These are phyloP conservation scores for Cordyceps cateniannulata DNA, from an alignment of 2,329 filamentous ascomycete species.

Conservation along the genomic window DNA sequence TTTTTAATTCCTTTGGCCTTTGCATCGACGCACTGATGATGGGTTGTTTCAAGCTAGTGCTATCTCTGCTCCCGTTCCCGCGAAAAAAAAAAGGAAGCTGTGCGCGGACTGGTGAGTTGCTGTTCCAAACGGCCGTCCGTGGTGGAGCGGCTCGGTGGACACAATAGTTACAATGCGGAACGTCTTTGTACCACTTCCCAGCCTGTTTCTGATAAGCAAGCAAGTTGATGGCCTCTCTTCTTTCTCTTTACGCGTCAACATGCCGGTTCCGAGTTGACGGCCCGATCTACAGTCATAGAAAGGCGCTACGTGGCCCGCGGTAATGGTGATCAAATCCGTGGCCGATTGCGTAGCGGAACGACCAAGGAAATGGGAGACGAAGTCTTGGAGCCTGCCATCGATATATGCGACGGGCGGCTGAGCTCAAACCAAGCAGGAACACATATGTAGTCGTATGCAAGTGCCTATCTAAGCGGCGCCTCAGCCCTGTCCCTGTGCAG, in stretches of 20 bases:
- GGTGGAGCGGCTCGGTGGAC: neutral
- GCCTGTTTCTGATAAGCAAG: neutral
- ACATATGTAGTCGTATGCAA: too few relatives aligned
- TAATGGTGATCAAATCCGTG: too few relatives aligned
- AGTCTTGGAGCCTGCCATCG: too few relatives aligned
- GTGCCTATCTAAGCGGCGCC: neutral
- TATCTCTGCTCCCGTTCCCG: neutral
- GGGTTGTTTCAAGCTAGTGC: neutral
- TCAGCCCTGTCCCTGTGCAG: conserved; percentile 1
- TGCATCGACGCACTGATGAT: neutral
- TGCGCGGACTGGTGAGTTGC: neutral
- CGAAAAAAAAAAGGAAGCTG: neutral
- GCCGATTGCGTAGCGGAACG: too few relatives aligned
- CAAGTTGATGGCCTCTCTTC: neutral
- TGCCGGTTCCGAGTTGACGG: too few relatives aligned
- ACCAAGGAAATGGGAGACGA: too few relatives aligned
- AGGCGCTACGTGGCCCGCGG: too few relatives aligned
- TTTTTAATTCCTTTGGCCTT: neutral
- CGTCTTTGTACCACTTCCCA: neutral
- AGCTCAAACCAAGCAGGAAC: too few relatives aligned
- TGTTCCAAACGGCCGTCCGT: neutral
- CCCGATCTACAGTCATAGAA: too few relatives aligned
- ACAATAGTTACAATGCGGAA: neutral
- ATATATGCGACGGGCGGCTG: too few relatives aligned
- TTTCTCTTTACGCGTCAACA: too few relatives aligned